Conservation (phyloP, 176 grass and related monocot genomes). For the Thalia dealbata region DNA sequence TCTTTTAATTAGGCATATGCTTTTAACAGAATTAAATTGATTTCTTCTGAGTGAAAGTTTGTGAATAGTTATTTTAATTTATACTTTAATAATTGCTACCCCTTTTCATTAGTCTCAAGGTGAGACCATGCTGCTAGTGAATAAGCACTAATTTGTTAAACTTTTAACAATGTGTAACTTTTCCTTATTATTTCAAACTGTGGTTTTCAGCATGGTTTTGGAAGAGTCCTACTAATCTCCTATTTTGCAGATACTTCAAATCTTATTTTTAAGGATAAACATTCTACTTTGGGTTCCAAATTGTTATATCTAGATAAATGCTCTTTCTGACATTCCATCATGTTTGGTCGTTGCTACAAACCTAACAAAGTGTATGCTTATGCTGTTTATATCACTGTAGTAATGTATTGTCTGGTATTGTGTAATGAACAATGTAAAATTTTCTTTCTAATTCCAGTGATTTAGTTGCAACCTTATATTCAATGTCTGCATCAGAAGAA, state of each 20-base stretch:
- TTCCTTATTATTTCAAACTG: too few relatives aligned
- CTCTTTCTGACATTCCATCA: not conserved
- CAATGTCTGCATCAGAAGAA: not conserved
- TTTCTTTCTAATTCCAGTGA: not conserved
- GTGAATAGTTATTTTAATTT: not conserved
- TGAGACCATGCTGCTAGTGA: not conserved
- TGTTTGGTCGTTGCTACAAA: not conserved
- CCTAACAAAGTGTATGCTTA: not conserved
- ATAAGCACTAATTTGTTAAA: too few relatives aligned
- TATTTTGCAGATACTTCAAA: too few relatives aligned
- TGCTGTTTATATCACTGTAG: not conserved
- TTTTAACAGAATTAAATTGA: not conserved
- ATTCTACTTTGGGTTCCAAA: too few relatives aligned
- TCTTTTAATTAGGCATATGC: not conserved
- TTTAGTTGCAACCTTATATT: not conserved
- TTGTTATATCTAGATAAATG: not conserved
- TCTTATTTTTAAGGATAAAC: too few relatives aligned
- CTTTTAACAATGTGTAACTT: too few relatives aligned
- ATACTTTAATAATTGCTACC: not conserved
- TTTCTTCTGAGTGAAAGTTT: not conserved
- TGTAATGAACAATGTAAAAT: not conserved
- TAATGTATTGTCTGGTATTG: not conserved
- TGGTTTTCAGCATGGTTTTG: too few relatives aligned
- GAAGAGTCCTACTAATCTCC: too few relatives aligned
- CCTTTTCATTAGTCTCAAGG: not conserved